These are phyloP conservation scores for Phyllosticta citriasiana DNA, from an alignment of 2,329 filamentous ascomycete genomes.

Conservation along the genomic window DNA sequence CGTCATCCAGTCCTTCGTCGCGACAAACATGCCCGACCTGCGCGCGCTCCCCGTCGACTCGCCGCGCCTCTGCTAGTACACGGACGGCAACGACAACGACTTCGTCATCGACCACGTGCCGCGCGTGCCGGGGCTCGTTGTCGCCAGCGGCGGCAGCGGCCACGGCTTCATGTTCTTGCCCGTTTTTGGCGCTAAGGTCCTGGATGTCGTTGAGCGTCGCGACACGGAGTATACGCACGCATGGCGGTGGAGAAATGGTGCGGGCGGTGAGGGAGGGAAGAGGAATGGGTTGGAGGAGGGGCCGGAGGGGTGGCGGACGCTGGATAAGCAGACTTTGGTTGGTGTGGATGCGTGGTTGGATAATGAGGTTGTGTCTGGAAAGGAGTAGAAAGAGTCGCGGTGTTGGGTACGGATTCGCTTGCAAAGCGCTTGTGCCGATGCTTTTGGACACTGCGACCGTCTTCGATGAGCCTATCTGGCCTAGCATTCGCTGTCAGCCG, in stretches of 20 bases:
- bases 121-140: conserved; percentile 15
- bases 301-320: conserved; percentile 17
- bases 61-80: conserved; percentile 14
- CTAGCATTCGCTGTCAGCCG: no score
- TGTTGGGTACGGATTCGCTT: neutral
- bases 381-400: neutral
- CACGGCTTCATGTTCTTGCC: conserved; percentile 26
- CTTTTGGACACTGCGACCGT: no score
- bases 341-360: conserved; percentile 14
- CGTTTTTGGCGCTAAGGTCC: conserved; percentile 19
- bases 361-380: neutral
- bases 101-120: conserved; percentile 20
- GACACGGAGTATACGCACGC: conserved; percentile 12
- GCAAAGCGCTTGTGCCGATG: no score
- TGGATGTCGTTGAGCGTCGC: conserved; percentile 17
- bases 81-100: conserved; percentile 18
- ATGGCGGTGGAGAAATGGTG: conserved; percentile 13
- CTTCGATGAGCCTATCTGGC: no score
- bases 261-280: conserved; percentile 11
- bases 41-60: conserved; percentile 14
- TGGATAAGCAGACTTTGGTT: conserved; percentile 18
- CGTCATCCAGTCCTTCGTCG: conserved; percentile 26
- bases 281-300: conserved; percentile 21
- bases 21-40: conserved; percentile 37
- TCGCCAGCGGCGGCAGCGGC: conserved; percentile 21